Percentiles rank a stretch among this genome's conserved stretches.
phyloP scores from a whole-genome alignment of 2,329 filamentous ascomycete genomes.

The Fusarium vanettenii region DNA sequence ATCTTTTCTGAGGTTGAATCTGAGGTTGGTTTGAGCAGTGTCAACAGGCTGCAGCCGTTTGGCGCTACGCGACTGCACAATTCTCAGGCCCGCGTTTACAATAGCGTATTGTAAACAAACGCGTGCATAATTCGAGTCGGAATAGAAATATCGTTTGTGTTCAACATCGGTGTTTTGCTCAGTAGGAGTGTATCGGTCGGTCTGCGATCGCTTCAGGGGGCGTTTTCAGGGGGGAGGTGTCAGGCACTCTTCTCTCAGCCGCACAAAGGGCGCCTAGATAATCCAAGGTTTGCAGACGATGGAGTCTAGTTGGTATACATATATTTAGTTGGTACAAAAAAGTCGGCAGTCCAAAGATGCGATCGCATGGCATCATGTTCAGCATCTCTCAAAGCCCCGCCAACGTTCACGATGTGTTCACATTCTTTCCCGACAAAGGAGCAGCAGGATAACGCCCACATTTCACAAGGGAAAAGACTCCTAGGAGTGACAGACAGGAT shows the following conservation, averaged over 20 bases:
- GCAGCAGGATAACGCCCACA: neutral
- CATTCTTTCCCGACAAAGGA: neutral
- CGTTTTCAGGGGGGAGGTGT: neutral
- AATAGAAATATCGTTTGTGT: neutral
- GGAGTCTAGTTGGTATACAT: neutral
- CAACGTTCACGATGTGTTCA: neutral
- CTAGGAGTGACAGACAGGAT: neutral
- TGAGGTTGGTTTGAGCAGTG: neutral
- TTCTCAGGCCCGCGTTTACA: neutral
- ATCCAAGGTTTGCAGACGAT: neutral
- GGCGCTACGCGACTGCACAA: neutral
- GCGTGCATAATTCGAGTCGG: neutral
- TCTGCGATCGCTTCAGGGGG: neutral
- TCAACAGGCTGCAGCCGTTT: neutral
- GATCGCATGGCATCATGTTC: neutral
- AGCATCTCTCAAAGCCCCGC: neutral
- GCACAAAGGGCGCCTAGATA: neutral
- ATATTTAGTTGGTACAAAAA: neutral
- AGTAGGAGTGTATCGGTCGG: neutral
- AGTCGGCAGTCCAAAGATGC: neutral
- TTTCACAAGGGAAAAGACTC: neutral
- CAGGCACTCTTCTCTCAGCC: neutral
- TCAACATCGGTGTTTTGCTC: neutral
- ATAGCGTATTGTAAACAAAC: neutral
- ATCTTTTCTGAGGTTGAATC: neutral